phyloP scores from a whole-genome alignment of 495 filamentous ascomycete genomes.

The Penicillium parvum region DNA sequence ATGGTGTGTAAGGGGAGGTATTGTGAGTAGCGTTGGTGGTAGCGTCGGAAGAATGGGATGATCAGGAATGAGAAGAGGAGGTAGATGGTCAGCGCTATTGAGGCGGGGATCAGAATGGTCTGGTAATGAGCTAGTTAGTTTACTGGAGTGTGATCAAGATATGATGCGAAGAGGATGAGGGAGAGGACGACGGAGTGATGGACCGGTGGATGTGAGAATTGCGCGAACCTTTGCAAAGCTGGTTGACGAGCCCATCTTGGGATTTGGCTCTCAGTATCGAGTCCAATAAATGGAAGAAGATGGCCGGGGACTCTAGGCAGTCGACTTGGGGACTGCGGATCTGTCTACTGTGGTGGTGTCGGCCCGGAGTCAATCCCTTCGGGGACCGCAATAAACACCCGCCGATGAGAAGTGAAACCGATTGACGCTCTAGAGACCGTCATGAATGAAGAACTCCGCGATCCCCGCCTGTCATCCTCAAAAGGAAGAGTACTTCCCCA shows the following conservation, averaged over 20 bases:
- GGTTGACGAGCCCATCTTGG: conserved; percentile 29
- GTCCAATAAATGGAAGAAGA: neutral
- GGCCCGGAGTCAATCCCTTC: conserved; percentile 1
- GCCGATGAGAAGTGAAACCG: neutral
- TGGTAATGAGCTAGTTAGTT: conserved; percentile 33
- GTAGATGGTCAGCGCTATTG: conserved; percentile 74
- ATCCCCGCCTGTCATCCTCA: neutral
- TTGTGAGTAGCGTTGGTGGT: conserved; percentile 67
- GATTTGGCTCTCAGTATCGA: neutral
- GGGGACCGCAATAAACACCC: neutral
- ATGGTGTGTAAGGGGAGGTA: conserved; percentile 66
- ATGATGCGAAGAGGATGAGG: too few species aligned
- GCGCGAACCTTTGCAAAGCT: conserved; percentile 31
- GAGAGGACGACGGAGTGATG: neutral
- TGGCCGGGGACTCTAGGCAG: neutral
- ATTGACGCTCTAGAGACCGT: neutral
- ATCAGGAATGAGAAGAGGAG: conserved; percentile 64
- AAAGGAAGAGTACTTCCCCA: neutral
- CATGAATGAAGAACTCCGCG: neutral
- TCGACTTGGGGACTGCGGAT: neutral
- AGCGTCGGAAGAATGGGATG: conserved; percentile 69
- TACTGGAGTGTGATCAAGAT: neutral
- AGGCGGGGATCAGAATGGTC: conserved; percentile 73
- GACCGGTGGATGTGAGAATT: neutral
- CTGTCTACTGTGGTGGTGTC: neutral